These are phyloP conservation scores for Cynanchum wilfordii DNA, from an alignment of 257 asterid species.

Conservation along the genomic window DNA sequence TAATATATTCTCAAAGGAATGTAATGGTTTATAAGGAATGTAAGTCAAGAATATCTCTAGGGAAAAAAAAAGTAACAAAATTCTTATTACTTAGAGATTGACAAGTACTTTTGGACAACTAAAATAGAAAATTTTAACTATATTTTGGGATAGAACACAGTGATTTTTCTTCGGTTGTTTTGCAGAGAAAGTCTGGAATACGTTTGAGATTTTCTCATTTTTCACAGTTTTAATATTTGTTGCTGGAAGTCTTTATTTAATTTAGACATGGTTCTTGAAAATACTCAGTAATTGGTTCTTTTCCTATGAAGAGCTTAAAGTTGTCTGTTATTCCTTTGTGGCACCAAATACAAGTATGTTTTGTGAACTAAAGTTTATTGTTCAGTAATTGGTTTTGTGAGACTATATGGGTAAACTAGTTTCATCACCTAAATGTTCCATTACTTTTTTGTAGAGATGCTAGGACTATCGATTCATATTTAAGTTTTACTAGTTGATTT, in stretches of 20 bases:
- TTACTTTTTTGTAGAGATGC: background rate
- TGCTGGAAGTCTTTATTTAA: background rate
- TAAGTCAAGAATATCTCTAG: too few relatives aligned
- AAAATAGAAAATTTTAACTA: too few relatives aligned
- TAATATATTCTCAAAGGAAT: too few relatives aligned
- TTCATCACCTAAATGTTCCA: background rate
- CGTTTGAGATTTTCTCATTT: background rate
- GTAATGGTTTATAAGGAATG: too few relatives aligned
- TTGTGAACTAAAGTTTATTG: background rate
- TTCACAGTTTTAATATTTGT: background rate
- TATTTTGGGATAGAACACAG: background rate
- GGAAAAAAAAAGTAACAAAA: too few relatives aligned
- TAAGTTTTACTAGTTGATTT: background rate
- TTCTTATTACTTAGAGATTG: too few relatives aligned
- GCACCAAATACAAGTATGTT: background rate
- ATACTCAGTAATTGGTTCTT: background rate
- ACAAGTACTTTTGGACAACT: too few relatives aligned
- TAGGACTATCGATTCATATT: background rate
- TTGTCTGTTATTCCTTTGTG: conserved; percentile 1
- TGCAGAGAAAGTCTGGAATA: background rate
- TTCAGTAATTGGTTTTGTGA: background rate
- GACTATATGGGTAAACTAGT: background rate
- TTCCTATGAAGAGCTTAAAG: background rate
- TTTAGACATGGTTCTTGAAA: background rate
- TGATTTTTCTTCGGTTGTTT: background rate